A percentile compares a stretch with the other conserved stretches of the same genome.
These are phyloP conservation scores for Pseudopyrenochaeta lycopersici DNA, from an alignment of 2,329 filamentous ascomycete genomes.

Conservation along the genomic window DNA sequence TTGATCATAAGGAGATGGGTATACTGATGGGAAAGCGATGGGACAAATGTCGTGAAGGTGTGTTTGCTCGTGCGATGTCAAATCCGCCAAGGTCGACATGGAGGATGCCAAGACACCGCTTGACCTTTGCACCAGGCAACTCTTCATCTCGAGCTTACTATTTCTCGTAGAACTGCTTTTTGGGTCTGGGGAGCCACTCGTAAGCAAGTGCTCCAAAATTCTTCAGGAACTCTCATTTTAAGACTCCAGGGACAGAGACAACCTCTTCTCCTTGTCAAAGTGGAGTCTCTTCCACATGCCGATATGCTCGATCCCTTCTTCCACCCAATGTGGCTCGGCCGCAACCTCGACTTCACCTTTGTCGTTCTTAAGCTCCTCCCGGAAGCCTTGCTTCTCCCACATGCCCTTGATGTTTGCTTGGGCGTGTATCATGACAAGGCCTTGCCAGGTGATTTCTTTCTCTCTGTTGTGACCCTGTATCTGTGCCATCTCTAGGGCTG, in stretches of 20 bases:
- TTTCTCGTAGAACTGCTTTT: neutral
- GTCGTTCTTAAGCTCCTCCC: constrained; percentile 75
- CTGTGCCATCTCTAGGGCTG: constrained; percentile 53
- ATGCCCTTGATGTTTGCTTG: constrained; percentile 71
- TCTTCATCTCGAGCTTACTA: neutral
- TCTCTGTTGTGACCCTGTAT: constrained; percentile 53
- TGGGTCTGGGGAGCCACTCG: neutral
- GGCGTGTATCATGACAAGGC: constrained; percentile 81
- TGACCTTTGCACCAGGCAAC: no score
- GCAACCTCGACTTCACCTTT: constrained; percentile 39
- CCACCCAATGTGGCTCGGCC: constrained; percentile 67
- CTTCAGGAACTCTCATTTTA: neutral
- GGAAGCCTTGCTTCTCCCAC: constrained; percentile 79
- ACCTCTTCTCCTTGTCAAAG: constrained; percentile 18
- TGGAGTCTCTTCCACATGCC: constrained; percentile 75
- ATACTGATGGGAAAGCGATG: constrained; percentile 2
- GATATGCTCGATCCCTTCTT: constrained; percentile 85
- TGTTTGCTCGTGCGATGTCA: neutral
- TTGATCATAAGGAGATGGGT: neutral
- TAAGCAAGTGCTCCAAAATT: neutral
- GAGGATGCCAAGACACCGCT: no score
- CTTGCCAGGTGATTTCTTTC: constrained; percentile 69
- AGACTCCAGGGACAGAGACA: constrained; percentile 16
- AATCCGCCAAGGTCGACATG: neutral
- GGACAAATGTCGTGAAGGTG: neutral